Evolutionary conservation across 768 basidiomycete species (phyloP).

Genomic region (Fibroporia radiculosa): DNA sequence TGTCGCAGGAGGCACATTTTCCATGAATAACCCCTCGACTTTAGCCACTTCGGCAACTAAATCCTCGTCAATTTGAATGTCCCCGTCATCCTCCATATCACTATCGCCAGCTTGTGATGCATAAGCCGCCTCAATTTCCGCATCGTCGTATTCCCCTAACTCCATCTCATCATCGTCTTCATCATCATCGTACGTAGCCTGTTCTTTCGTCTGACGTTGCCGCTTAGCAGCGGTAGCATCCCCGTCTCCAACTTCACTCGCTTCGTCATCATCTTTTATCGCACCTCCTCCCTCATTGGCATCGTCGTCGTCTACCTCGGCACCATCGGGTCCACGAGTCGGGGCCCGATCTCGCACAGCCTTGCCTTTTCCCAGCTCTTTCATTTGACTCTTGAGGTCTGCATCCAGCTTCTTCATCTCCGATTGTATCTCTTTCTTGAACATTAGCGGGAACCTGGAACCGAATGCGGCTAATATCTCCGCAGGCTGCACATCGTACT

Average conservation of each 20-base stretch:
- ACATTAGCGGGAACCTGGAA: constrained; percentile 63
- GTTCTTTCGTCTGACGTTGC: constrained; percentile 61
- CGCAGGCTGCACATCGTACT: constrained; percentile 66
- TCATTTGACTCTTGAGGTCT: constrained; percentile 70
- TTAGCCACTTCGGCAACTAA: constrained; percentile 35
- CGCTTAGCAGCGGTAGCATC: constrained; percentile 79
- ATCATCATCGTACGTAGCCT: constrained; percentile 70
- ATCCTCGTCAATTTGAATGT: constrained; percentile 8
- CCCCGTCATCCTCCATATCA: constrained; percentile 23
- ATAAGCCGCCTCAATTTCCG: constrained; percentile 55
- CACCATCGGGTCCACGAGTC: constrained; percentile 40
- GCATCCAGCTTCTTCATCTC: constrained; percentile 84
- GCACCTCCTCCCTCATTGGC: constrained; percentile 36
- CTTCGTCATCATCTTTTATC: constrained; percentile 49
- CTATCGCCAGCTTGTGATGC: constrained; percentile 35
- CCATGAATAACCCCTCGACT: constrained; percentile 46
- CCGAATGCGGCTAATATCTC: constrained; percentile 72
- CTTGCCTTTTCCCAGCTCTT: constrained; percentile 79
- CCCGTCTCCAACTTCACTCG: constrained; percentile 72
- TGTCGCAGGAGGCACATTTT: constrained; percentile 55
- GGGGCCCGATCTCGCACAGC: constrained; percentile 33
- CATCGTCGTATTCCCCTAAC: constrained; percentile 43
- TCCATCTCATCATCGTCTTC: constrained; percentile 49
- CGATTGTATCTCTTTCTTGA: constrained; percentile 79
- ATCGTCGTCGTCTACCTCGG: constrained; percentile 46